Evolutionary conservation across 345 rosid species (phyloP).

Genomic region (Corchorus olitorius): DNA sequence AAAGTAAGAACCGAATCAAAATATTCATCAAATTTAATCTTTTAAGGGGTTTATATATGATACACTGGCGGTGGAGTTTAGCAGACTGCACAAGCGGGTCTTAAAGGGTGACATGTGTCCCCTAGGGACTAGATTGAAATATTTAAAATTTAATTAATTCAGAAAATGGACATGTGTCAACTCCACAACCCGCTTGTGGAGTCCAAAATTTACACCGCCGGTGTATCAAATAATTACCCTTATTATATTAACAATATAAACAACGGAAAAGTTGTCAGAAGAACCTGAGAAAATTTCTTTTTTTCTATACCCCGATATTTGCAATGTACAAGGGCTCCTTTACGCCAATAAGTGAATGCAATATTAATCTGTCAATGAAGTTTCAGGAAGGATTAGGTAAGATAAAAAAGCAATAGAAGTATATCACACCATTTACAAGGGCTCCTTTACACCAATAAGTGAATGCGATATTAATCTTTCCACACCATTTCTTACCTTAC

Average conservation of each 20-base stretch:
- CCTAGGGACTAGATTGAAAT: too few species aligned
- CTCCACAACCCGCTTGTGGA: too few species aligned
- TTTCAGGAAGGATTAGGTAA: slow-evolving; percentile 22
- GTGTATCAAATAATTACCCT: too few species aligned
- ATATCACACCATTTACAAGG: slow-evolving; percentile 45
- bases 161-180: too few species aligned
- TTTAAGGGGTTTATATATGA: too few species aligned
- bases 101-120: too few species aligned
- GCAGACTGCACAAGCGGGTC: too few species aligned
- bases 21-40: neutral
- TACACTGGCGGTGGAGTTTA: too few species aligned
- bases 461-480: slow-evolving; percentile 86
- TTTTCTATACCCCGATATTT: slow-evolving; percentile 65
- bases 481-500: too few species aligned
- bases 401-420: slow-evolving; percentile 4
- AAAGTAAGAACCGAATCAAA: slow-evolving; percentile 14
- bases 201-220: too few species aligned
- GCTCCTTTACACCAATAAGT: slow-evolving; percentile 70
- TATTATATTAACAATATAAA: neutral
- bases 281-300: slow-evolving; percentile 89
- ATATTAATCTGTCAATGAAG: slow-evolving; percentile 63
- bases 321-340: slow-evolving; percentile 76
- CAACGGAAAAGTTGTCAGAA: slow-evolving; percentile 17
- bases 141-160: too few species aligned
- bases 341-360: slow-evolving; percentile 83